Conservation (phyloP, 495 filamentous ascomycete genomes). For the Zalerion maritima region DNA sequence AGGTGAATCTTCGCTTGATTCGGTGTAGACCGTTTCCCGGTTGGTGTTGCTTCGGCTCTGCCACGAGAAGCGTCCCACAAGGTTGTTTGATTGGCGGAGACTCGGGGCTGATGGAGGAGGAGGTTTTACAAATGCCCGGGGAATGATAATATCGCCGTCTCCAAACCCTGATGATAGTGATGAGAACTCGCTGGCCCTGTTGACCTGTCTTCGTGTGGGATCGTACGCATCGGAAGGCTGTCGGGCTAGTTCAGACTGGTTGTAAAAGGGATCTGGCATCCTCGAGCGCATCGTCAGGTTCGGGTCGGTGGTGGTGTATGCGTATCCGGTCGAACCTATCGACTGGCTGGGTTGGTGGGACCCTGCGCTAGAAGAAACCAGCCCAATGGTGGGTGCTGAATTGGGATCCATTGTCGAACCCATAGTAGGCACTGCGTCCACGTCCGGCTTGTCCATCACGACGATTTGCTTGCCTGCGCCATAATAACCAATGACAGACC, state of each 20-base stretch:
- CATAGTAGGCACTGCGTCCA: no score
- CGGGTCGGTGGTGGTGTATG: slow-evolving; percentile 5
- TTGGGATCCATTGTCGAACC: slow-evolving; percentile 4
- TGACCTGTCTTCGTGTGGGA: slow-evolving; percentile 15
- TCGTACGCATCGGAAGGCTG: slow-evolving; percentile 21
- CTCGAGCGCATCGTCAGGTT: slow-evolving; percentile 13
- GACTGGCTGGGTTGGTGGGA: slow-evolving; percentile 3
- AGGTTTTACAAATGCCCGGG: slow-evolving; percentile 9
- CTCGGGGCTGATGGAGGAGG: slow-evolving; percentile 7
- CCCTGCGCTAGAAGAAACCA: slow-evolving; percentile 4
- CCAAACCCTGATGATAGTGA: slow-evolving; percentile 42
- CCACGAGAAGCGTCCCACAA: slow-evolving; percentile 24
- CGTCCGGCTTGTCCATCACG: no score
- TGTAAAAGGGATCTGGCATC: slow-evolving; percentile 19
- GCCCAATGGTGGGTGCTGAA: slow-evolving; percentile 3
- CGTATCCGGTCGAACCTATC: no score
- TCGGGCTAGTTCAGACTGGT: slow-evolving; percentile 22
- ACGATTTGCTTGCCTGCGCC: slow-evolving; percentile 8
- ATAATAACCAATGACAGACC: slow-evolving; percentile 5
- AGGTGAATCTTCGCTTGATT: slow-evolving; percentile 30
- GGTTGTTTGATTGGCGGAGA: slow-evolving; percentile 5
- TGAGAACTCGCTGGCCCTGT: slow-evolving; percentile 27
- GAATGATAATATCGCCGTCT: slow-evolving; percentile 33
- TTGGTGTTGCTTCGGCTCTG: slow-evolving; percentile 13
- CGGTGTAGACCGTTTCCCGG: slow-evolving; percentile 32